Conservation (phyloP, 148 eudicot genomes). For the Rhododendron simsii region DNA sequence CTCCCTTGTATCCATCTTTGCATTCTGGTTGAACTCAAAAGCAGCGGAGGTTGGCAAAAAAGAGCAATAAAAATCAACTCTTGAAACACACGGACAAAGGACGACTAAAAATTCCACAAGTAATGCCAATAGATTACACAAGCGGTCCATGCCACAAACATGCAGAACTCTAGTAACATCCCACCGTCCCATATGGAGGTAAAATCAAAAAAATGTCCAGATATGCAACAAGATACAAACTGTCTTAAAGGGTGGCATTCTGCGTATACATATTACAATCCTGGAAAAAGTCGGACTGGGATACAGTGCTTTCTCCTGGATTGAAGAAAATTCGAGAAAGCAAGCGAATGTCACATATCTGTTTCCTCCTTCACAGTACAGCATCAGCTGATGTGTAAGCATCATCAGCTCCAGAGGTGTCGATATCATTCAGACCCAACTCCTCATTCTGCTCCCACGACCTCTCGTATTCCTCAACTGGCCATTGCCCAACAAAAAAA, state of each 20-base stretch:
- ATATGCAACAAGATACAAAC: not conserved
- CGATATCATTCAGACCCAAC: constrained; percentile 86
- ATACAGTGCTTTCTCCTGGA: not conserved
- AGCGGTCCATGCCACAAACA: not conserved
- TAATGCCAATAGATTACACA: not conserved
- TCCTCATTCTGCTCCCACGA: constrained; percentile 98
- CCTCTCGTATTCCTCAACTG: constrained; percentile 92
- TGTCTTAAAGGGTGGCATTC: too few relatives aligned
- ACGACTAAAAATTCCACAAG: not conserved
- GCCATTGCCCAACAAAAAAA: not conserved
- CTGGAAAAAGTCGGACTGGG: not conserved
- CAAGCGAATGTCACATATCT: not conserved
- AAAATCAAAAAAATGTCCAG: not conserved
- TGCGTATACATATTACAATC: not conserved
- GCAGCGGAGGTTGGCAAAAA: not conserved
- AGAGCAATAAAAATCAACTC: not conserved
- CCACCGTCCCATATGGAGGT: not conserved
- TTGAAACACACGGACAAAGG: not conserved
- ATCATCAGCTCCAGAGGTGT: constrained; percentile 84
- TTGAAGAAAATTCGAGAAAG: not conserved
- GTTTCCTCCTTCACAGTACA: not conserved
- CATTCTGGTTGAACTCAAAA: not conserved
- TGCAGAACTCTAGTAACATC: not conserved
- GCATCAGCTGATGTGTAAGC: constrained; percentile 40
- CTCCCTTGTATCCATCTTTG: not conserved